Conservation (phyloP, 306 rosid genomes). For the Dalbergia oliveri region DNA sequence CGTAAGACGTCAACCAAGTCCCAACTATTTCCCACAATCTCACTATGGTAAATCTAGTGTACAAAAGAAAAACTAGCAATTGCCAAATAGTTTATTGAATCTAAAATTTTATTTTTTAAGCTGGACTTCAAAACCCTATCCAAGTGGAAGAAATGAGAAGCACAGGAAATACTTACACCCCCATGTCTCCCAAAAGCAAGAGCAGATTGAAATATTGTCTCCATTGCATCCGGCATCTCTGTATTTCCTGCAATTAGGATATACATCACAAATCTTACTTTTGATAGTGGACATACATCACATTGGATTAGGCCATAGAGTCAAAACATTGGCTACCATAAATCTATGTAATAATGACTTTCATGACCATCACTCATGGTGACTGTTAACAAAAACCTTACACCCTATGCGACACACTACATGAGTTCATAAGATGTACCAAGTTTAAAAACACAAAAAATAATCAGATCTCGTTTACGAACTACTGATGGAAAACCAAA, state of each 20-base stretch:
- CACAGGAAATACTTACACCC: constrained; percentile 72
- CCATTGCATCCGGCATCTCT: constrained; percentile 99
- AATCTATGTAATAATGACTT: constrained; percentile 23
- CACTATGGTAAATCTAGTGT: constrained; percentile 11
- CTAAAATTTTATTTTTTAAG: constrained; percentile 29
- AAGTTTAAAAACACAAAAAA: constrained; percentile 38
- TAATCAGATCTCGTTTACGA: constrained; percentile 3
- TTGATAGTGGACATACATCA: neutral
- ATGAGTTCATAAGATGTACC: constrained; percentile 2
- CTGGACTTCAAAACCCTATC: neutral
- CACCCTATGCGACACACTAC: neutral
- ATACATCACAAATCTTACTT: neutral
- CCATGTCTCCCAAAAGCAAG: constrained; percentile 91
- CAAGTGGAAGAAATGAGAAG: constrained; percentile 41
- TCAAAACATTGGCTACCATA: constrained; percentile 7
- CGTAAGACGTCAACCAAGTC: constrained; percentile 13
- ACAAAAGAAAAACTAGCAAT: constrained; percentile 25
- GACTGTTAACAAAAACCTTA: constrained; percentile 5
- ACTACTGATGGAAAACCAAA: constrained; percentile 21
- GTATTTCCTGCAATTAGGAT: constrained; percentile 73
- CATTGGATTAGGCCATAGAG: neutral
- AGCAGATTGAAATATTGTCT: constrained; percentile 94
- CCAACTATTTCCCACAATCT: neutral
- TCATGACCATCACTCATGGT: neutral
- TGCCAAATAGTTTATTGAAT: constrained; percentile 21